A percentile compares a stretch with the other conserved stretches of the same genome.
Evolutionary conservation across 1,284 basidiomycete species (phyloP).

Genomic region (Tilletiaria anomala): DNA sequence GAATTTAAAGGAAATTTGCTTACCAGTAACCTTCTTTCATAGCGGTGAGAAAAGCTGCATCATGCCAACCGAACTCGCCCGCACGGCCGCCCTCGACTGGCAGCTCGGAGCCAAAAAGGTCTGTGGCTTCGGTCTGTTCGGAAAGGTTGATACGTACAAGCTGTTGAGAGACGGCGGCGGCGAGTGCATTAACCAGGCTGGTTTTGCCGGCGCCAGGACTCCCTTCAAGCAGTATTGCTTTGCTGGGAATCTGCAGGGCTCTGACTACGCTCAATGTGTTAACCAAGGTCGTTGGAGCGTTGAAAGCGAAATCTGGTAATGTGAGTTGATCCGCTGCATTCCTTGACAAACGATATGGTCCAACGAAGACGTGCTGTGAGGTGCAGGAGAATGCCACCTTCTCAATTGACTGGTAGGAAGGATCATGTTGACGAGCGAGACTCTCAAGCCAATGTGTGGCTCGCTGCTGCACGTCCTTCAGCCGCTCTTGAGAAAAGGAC

Average conservation of each 20-base stretch:
- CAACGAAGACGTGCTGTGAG: too few relatives aligned
- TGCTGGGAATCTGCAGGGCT: conserved; percentile 65
- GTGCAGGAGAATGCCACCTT: too few relatives aligned
- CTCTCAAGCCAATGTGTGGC: neutral
- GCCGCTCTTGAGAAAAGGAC: conserved; percentile 43
- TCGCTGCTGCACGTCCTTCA: conserved; percentile 57
- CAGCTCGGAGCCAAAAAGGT: conserved; percentile 90
- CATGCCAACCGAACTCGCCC: conserved; percentile 93
- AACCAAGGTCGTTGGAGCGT: conserved; percentile 71
- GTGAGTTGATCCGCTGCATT: too few relatives aligned
- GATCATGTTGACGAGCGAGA: neutral
- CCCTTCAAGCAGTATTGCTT: conserved; percentile 88
- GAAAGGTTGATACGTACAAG: conserved; percentile 96
- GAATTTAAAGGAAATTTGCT: conserved; percentile 27
- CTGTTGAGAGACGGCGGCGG: conserved; percentile 60
- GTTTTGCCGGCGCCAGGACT: conserved; percentile 99
- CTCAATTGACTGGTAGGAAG: too few relatives aligned
- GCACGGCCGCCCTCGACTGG: conserved; percentile 80
- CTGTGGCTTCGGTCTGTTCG: conserved; percentile 92
- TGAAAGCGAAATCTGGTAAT: conserved; percentile 59
- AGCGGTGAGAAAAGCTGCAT: conserved; percentile 86
- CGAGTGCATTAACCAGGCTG: conserved; percentile 75
- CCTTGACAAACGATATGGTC: too few relatives aligned
- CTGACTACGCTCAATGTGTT: conserved; percentile 82
- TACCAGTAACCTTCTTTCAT: conserved; percentile 60